These are phyloP conservation scores for Hypoxylon sp. DNA, from an alignment of 2,329 filamentous ascomycete genomes.

Conservation along the genomic window DNA sequence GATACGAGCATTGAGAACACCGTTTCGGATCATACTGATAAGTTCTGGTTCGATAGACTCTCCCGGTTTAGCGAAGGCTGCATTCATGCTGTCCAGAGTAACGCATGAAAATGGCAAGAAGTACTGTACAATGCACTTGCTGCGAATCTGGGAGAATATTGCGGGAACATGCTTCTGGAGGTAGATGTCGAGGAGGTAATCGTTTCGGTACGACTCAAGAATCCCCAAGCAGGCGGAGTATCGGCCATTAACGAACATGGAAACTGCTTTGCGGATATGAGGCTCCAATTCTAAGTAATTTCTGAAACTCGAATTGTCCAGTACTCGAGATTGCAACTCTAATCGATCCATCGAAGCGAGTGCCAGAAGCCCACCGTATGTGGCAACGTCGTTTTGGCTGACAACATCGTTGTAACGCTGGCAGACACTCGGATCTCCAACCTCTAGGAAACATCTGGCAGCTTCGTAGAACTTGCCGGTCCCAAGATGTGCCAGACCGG, in stretches of 20 bases:
- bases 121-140: conserved; percentile 94
- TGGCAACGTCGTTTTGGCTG: conserved; percentile 88
- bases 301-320: conserved; percentile 86
- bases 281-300: conserved; percentile 92
- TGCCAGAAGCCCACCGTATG: conserved; percentile 91
- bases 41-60: conserved; percentile 81
- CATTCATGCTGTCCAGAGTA: conserved; percentile 82
- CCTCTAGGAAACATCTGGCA: conserved; percentile 77
- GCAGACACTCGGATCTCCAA: conserved; percentile 66
- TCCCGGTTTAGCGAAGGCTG: conserved; percentile 77
- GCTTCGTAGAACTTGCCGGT: conserved; percentile 70
- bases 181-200: conserved; percentile 93
- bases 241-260: conserved; percentile 89
- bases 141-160: conserved; percentile 82
- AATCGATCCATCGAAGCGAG: conserved; percentile 89
- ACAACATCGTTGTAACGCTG: conserved; percentile 78
- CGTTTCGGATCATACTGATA: conserved; percentile 80
- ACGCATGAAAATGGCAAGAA: conserved; percentile 91
- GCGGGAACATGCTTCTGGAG: conserved; percentile 79
- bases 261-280: conserved; percentile 91
- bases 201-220: conserved; percentile 83
- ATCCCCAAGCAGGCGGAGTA: conserved; percentile 89
- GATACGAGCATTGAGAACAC: conserved; percentile 81
- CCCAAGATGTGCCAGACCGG: conserved; percentile 66
- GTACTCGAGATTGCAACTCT: conserved; percentile 80